These are phyloP conservation scores for Lagenidium sp. DNA, from an alignment of 352 stramenopile species.

Conservation along the genomic window DNA sequence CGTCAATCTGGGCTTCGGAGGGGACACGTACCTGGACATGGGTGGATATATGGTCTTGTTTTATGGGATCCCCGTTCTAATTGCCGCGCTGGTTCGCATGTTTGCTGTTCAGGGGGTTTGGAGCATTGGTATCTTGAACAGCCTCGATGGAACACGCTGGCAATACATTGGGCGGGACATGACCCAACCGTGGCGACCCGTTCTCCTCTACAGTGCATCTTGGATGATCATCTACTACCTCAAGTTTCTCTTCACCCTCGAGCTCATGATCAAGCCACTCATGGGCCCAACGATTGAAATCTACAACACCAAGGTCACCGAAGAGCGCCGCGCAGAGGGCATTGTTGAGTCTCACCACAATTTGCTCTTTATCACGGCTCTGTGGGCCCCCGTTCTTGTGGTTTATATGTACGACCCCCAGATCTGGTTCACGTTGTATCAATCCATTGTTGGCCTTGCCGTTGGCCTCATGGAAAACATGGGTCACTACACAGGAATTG, in stretches of 20 bases:
- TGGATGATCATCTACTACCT: conserved; percentile 66
- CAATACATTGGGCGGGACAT: conserved; percentile 79
- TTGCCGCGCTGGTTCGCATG: conserved; percentile 35
- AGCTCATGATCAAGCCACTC: conserved; percentile 80
- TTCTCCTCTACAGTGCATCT: conserved; percentile 50
- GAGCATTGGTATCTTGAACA: conserved; percentile 50
- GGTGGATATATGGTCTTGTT: conserved; percentile 39
- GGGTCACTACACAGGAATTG: conserved; percentile 57
- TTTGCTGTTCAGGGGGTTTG: conserved; percentile 41
- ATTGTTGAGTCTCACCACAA: conserved; percentile 71
- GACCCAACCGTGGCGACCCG: conserved; percentile 46
- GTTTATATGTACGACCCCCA: conserved; percentile 85
- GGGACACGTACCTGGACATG: conserved; percentile 50
- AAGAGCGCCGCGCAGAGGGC: conserved; percentile 21
- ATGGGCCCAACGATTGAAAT: conserved; percentile 70
- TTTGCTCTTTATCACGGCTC: conserved; percentile 61
- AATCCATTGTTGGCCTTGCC: conserved; percentile 63
- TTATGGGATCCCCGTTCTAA: conserved; percentile 52
- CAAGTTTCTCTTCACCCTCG: conserved; percentile 74
- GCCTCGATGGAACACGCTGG: conserved; percentile 53
- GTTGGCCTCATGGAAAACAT: conserved; percentile 73
- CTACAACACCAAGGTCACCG: conserved; percentile 37
- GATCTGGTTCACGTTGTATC: conserved; percentile 83
- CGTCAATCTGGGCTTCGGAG: conserved; percentile 36
- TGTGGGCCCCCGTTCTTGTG: conserved; percentile 72